Base-by-base conservation (phyloP, 352 stramenopile species). In the Phytopythium kandeliae region DNA sequence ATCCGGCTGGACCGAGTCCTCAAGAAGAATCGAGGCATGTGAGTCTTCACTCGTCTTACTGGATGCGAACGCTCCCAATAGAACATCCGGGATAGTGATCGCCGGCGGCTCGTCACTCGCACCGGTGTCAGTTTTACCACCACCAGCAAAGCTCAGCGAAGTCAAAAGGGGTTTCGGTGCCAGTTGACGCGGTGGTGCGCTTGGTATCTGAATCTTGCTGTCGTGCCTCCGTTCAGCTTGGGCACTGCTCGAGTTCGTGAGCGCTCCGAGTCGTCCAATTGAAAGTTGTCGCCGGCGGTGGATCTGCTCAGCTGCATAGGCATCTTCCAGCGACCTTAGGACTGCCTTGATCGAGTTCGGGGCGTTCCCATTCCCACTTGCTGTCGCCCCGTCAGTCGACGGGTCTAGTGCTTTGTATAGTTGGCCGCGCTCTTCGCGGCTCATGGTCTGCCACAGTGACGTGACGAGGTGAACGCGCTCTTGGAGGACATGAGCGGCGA, bases 261-360 rank as follows among this genome's bases (percentile, higher is more conserved):
- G 22, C 6, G 5, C 9, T 2, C 21, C 34, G 0, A 53, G 17
- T 2, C 22, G 47, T 9, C 47, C 34, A n/a, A 53, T 44, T 12
- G 69, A 67, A 5, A 66, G 45, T 22, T 74, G 66, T 4, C 69
- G 63, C 3, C 68, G 71, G 10, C 74, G 69, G 50, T 79, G 58
- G n/a, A 75, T 74, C 55, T 86, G 63, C 58, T 88, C 74, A 2
- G 71, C 69, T 5, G 73, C 61, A 49, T 88, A 88, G n/a, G 71
- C 65, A 24, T 83, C 74, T 40, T 88, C 71, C 1, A 88, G 64
- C 30, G 70, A 57, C 22, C 69, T 63, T 0, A 88, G 54, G 10
- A 88, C 65, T 1, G 55, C 57, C 19, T 76, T 69, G 15, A 86
- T 59, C 3, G 58, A 64, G 19, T 51, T 54, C 25, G 56, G 42